Evolutionary conservation across 495 filamentous ascomycete genomes (phyloP), one percentile per base, ranked within the genome.

Genomic region (Copromyces sp.): DNA sequence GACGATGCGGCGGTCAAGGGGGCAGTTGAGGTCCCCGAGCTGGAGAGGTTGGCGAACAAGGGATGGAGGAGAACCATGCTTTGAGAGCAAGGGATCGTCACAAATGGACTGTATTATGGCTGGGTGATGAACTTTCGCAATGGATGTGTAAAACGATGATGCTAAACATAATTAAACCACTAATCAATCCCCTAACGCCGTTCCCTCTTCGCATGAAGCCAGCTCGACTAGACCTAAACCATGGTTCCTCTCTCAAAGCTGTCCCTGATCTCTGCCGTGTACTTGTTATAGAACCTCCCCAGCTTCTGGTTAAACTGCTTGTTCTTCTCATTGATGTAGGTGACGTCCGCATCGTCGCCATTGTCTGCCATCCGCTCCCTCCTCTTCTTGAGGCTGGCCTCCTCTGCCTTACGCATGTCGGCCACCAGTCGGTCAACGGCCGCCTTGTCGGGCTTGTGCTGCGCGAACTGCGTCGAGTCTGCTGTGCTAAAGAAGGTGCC

Each of bases 311-410:
- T 99, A 85, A 99, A 98, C 85, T 97, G 93, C 86, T 97, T 97
- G 86, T 97, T 97, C 91, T 98, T 98, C 82, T 97, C 94, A 82
- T 99, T 99, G 87, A 99, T 99, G 83, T 96, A 98, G 11, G 96
- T 98, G 73, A 98, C 93, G 80, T 99, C 95, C 39, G 87, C 89
- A 41, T 94, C 93, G 68, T 90, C 89, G 68, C 87, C 89, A 32
- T 93, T 92, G 74, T 92, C 88, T 16, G 87, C 89, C 81, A 87
- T 89, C 71, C 93, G 87, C 73, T 94, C 92, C 79, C 87, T 90
- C 75, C 93, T 88, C 84, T 95, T 94, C 87, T 92, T 92, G 82
- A 97, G 81, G 42, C 93, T 84, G 39, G 87, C 84, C 75, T 97
- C 94, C 83, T 98, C 95, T 5, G 93, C 94, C 86, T 94, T 96